A percentile compares a stretch with the other conserved stretches of the same genome.
Conservation (phyloP, 2,329 filamentous ascomycete genomes). For the Chaetomium olivaceum region DNA sequence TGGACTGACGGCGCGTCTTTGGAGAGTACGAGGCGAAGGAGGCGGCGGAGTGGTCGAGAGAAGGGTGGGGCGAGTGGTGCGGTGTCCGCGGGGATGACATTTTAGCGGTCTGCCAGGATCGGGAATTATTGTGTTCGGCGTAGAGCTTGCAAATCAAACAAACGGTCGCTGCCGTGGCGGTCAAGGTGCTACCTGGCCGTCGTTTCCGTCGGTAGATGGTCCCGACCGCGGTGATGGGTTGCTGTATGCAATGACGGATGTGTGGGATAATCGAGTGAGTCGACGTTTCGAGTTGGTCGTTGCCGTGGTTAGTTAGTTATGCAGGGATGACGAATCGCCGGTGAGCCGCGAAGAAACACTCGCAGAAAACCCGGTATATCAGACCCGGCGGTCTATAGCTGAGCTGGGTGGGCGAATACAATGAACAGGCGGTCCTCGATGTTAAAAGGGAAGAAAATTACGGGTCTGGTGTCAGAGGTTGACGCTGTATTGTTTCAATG, state of each 20-base stretch:
- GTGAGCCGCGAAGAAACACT: conserved; percentile 4
- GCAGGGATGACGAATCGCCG: conserved; percentile 2
- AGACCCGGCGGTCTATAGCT: conserved; percentile 25
- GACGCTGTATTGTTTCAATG: conserved; percentile 12
- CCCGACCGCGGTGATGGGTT: neutral
- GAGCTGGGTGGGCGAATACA: conserved; percentile 5
- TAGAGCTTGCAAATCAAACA: neutral
- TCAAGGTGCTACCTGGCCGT: neutral
- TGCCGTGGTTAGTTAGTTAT: conserved; percentile 21
- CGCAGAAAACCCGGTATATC: conserved; percentile 20
- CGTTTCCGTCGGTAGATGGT: neutral
- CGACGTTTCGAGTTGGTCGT: conserved; percentile 17
- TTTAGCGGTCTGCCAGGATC: conserved; percentile 7
- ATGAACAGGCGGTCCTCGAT: neutral
- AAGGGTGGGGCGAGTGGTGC: conserved; percentile 60
- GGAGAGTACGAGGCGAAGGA: conserved; percentile 48
- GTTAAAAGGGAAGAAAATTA: neutral
- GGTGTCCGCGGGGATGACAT: conserved; percentile 58
- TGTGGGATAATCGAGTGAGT: neutral
- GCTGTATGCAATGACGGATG: neutral
- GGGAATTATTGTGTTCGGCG: neutral
- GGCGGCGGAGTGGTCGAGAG: conserved; percentile 51
- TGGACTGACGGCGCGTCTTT: conserved; percentile 49
- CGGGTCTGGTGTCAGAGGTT: conserved; percentile 15
- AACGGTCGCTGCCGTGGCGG: neutral